Percentiles rank a stretch among this genome's conserved stretches.
phyloP scores from a whole-genome alignment of 2,329 filamentous ascomycete species.

The Stemphylium vesicarium region DNA sequence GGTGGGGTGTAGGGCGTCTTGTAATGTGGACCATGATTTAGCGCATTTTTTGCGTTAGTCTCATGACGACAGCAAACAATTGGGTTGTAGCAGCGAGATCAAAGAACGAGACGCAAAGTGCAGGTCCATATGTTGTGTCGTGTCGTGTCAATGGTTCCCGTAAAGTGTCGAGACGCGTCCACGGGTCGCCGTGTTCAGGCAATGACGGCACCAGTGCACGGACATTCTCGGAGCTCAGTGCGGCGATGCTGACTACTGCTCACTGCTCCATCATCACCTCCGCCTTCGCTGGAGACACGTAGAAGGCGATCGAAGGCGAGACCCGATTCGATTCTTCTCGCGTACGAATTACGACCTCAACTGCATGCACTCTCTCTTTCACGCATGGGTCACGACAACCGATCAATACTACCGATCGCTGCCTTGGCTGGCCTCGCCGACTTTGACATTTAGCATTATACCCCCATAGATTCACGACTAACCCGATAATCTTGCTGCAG shows the following conservation, averaged over 20 bases:
- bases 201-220: slow-evolving; percentile 15
- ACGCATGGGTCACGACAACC: neutral
- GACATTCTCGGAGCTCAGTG: slow-evolving; percentile 9
- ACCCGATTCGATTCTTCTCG: neutral
- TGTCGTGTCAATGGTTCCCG: neutral
- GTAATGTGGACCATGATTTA: too few relatives aligned
- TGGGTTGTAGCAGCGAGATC: neutral
- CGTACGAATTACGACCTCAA: neutral
- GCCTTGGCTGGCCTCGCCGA: slow-evolving; percentile 3
- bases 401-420: neutral
- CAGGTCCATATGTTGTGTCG: neutral
- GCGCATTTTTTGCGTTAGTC: too few relatives aligned
- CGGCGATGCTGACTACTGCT: slow-evolving; percentile 15
- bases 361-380: neutral
- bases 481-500: neutral
- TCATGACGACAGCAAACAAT: neutral
- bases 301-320: slow-evolving; percentile 13
- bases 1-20: too few relatives aligned
- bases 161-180: neutral
- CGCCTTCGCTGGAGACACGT: slow-evolving; percentile 7
- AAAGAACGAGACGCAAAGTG: neutral
- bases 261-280: slow-evolving; percentile 6
- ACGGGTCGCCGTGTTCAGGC: neutral
- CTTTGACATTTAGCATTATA: slow-evolving; percentile 5
- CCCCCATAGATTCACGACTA: slow-evolving; percentile 11